Conservation (phyloP, 441 rosid genomes). For the Cnidoscolus chayamansa region DNA sequence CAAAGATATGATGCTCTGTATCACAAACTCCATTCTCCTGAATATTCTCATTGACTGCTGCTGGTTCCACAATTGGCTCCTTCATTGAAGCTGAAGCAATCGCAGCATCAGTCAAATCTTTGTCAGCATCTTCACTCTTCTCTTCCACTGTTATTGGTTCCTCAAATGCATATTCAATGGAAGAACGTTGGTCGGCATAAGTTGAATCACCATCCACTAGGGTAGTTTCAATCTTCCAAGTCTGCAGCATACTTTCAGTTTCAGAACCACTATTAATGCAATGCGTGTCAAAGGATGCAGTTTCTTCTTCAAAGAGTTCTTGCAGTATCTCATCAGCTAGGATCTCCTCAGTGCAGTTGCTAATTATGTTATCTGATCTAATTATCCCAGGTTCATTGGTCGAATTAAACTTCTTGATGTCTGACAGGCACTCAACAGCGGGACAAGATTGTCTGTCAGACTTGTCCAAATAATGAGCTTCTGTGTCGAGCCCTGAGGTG, state of each 20-base stretch:
- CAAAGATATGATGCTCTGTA: slow-evolving; percentile 9
- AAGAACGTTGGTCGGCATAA: slow-evolving; percentile 25
- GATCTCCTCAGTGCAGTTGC: slow-evolving; percentile 30
- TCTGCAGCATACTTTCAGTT: slow-evolving; percentile 13
- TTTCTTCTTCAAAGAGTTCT: slow-evolving; percentile 35
- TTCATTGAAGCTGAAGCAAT: slow-evolving; percentile 12
- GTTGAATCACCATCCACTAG: slow-evolving; percentile 15
- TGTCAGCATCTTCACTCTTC: slow-evolving; percentile 23
- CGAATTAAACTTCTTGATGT: slow-evolving; percentile 24
- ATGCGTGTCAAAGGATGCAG: slow-evolving; percentile 20
- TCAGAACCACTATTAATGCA: slow-evolving; percentile 18
- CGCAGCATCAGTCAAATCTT: slow-evolving; percentile 4
- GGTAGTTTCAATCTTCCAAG: slow-evolving; percentile 21
- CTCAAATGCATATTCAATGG: slow-evolving; percentile 22
- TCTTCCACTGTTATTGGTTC: slow-evolving; percentile 22
- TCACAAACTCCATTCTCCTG: slow-evolving; percentile 12
- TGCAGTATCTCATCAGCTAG: slow-evolving; percentile 24
- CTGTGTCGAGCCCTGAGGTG: slow-evolving; percentile 23
- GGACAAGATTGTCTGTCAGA: slow-evolving; percentile 20
- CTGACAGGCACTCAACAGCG: slow-evolving; percentile 22
- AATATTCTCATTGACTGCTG: slow-evolving; percentile 20
- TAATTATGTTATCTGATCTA: slow-evolving; percentile 18
- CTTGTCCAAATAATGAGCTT: slow-evolving; percentile 20
- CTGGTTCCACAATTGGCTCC: slow-evolving; percentile 17
- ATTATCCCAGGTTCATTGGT: slow-evolving; percentile 21